Base-by-base conservation (phyloP, 495 filamentous ascomycete species). In the Beverwykella pulmonaria region DNA sequence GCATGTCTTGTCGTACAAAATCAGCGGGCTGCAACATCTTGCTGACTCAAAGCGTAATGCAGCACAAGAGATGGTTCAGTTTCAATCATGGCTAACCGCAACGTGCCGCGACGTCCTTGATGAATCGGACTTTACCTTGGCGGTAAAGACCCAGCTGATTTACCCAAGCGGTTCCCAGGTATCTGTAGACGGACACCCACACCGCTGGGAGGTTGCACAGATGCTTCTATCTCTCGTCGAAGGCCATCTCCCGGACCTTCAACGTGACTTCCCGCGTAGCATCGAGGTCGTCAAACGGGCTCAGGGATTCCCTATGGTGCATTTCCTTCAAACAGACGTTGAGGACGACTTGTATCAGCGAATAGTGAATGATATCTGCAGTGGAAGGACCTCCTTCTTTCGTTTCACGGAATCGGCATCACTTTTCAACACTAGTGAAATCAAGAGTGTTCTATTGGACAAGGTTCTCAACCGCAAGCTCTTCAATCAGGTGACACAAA, bases 101-200 rank as follows among this genome's bases (percentile, higher is more conserved):
- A 62, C 27, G 79, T 74, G 32, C 25, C 78, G 83, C 10, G 85
- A 87, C 70, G 73, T 87, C 0, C 69, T 87, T 0, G 85, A 87
- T 66, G 85, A 87, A 60, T 83, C 78, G 7, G 85, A 87, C 58
- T 79, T 79, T 29, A 83, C 81, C 0, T 65, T 87, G 9, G 76
- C 82, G 0, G 76, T 81, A 0, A 77, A 76, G 29, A 54, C 74
- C 2, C 74, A 79, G 36, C 46, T 79, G 52, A 79, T 79, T 4
- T 84, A 84, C 49, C 83, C 82, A 0, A 78, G 76, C 4, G 82
- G 82, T 0, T 68, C 78, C 1, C 80, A 83, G 49, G 75, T 76
- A 67, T 67, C 75, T 2, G 76, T 85, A 0, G 82, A 84, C 68
- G 80, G 82, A 9, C 67, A 82, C 55, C 82, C 82, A 0, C 77